These are phyloP conservation scores for Paecilomyces sp. DNA, from an alignment of 2,329 filamentous ascomycete species.

Conservation along the genomic window DNA sequence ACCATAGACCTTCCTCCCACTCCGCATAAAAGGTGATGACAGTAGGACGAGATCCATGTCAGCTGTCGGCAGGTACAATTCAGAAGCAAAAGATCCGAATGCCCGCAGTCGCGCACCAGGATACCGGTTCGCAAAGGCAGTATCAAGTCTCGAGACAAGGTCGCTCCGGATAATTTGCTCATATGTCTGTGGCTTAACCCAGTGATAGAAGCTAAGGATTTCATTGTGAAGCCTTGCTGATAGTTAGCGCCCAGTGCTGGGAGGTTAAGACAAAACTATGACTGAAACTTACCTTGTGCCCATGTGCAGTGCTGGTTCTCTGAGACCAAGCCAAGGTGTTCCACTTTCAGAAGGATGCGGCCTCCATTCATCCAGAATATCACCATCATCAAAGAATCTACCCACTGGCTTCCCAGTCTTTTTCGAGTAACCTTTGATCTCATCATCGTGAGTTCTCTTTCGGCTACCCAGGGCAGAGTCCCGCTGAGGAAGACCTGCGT, in stretches of 20 bases:
- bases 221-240: conserved; percentile 74
- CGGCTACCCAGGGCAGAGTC: conserved; percentile 53
- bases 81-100: conserved; percentile 93
- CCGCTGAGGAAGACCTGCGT: conserved; percentile 16
- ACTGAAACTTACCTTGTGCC: conserved; percentile 22
- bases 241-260: conserved; percentile 6
- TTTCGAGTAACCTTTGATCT: conserved; percentile 54
- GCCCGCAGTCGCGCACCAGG: conserved; percentile 58
- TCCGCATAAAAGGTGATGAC: conserved; percentile 52
- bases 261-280: background rate
- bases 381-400: conserved; percentile 45
- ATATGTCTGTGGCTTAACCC: conserved; percentile 67
- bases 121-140: conserved; percentile 51
- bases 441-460: conserved; percentile 68
- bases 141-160: conserved; percentile 62
- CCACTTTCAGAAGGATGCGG: conserved; percentile 32
- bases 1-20: conserved; percentile 42
- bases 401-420: conserved; percentile 46
- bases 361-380: conserved; percentile 49
- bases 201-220: conserved; percentile 81
- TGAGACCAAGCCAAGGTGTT: conserved; percentile 55
- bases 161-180: conserved; percentile 69
- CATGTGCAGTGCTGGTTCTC: conserved; percentile 23
- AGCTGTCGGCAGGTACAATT: conserved; percentile 67
- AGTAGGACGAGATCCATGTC: conserved; percentile 93